Evolutionary conservation across 257 asterid species (phyloP).

Genomic region (Nicotiana tomentosiformis): DNA sequence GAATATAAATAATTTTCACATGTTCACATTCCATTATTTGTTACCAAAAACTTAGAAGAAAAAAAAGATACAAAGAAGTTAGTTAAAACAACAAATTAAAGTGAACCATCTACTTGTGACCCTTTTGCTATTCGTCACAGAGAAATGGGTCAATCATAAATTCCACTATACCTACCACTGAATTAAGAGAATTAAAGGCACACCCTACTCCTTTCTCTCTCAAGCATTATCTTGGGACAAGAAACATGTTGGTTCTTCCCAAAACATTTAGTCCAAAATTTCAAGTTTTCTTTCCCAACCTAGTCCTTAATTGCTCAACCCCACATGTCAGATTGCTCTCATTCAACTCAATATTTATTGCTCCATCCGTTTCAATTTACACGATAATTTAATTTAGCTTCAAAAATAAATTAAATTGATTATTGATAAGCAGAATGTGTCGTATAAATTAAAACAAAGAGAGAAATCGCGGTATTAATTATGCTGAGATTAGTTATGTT

Average conservation of each 20-base stretch:
- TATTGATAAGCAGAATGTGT: no score
- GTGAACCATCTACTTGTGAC: background rate
- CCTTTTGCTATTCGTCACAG: slow-evolving; percentile 7
- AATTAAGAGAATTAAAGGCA: slow-evolving; percentile 17
- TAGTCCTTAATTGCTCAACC: slow-evolving; percentile 36
- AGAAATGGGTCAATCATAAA: slow-evolving; percentile 43
- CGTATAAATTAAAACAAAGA: no score
- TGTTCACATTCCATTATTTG: background rate
- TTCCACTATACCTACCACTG: slow-evolving; percentile 31
- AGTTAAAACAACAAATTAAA: background rate
- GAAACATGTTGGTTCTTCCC: slow-evolving; percentile 24
- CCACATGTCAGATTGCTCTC: slow-evolving; percentile 29
- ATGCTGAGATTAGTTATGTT: no score
- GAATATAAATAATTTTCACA: no score
- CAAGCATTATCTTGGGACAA: slow-evolving; percentile 28
- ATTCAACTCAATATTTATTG: slow-evolving; percentile 22
- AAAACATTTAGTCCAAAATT: slow-evolving; percentile 20
- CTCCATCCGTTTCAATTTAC: no score
- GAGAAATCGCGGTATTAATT: no score
- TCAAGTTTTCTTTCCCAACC: slow-evolving; percentile 14
- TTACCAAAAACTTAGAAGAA: no score
- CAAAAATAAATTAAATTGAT: no score
- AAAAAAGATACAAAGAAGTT: background rate
- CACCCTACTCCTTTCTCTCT: slow-evolving; percentile 3
- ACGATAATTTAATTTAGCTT: no score